Evolutionary conservation across 192 early-diverging fungal genomes (phyloP), one percentile per base, ranked within the genome.

Genomic region (Linnemannia elongata): DNA sequence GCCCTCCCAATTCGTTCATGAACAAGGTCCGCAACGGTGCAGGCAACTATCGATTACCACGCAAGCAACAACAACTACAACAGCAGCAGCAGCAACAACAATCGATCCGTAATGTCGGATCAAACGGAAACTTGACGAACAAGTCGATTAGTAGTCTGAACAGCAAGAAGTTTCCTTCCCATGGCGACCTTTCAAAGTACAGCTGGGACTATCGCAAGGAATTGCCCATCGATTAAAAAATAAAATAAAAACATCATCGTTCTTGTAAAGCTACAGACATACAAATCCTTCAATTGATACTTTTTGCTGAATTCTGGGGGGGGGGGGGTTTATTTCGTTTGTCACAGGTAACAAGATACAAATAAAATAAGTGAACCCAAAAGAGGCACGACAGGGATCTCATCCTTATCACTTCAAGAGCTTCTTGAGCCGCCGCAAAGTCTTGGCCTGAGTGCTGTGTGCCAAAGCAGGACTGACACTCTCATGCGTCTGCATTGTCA

Each of bases 401-500:
- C 38, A 39, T 4, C 38, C 0, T 4, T 12, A 30, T 49, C 6
- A 42, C 30, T 74, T 18, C 69, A 74, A 20, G 12, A 75, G 35
- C 0, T 44, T 63, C 27, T 55, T 73, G 39, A 35, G 71, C 20
- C 8, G 9, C 44, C 54, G 76, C 47, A 81, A 42, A 6, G 44
- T 24, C 55, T 66, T 8, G 2, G 79, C 79, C 63, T 87, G 85
- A 17, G 36, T 15, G n/a, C 47, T 81, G 8, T 49, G 17, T 0
- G 63, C 55, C 47, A 87, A 63, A 24, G 70, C 76, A 22, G 79
- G 76, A 13, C 82, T 86, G 45, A 90, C 81, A 33, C 87, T 81
- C 57, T 85, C 69, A 57, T 86, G 77, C 2, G 89, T 82, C 54
- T 90, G 83, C 76, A 90, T 80, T 35, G 89, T 88, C 45, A 90